Evolutionary conservation across 78 protist genomes (phyloP).

Genomic region (Dictyostelium brefeldianum): DNA sequence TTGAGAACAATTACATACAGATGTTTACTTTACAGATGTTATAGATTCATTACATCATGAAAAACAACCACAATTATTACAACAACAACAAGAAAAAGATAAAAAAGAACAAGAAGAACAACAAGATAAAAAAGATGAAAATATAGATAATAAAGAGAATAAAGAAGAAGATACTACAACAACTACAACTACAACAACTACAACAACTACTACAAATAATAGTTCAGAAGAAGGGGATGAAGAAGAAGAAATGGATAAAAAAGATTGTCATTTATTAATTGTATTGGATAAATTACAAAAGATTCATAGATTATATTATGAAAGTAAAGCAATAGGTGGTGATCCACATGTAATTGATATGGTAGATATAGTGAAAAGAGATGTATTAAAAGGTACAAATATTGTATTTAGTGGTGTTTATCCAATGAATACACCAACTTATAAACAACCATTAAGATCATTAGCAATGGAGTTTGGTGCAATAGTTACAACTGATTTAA

Average conservation of each 20-base stretch:
- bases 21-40: constrained; percentile 29
- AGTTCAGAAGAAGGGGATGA: not conserved
- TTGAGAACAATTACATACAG: not conserved
- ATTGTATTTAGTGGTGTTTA: constrained; percentile 64
- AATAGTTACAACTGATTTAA: constrained; percentile 25
- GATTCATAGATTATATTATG: constrained; percentile 38
- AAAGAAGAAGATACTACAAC: not conserved
- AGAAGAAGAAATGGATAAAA: not conserved
- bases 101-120: constrained; percentile 18
- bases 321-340: constrained; percentile 1
- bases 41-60: constrained; percentile 28
- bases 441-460: constrained; percentile 45
- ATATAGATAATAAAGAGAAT: not conserved
- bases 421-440: constrained; percentile 28
- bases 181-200: not conserved
- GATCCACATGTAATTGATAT: constrained; percentile 38
- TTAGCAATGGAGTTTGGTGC: constrained; percentile 52
- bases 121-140: not conserved
- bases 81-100: constrained; percentile 28
- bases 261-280: constrained; percentile 35
- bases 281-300: constrained; percentile 7
- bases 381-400: constrained; percentile 26
- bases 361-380: constrained; percentile 21
- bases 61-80: constrained; percentile 25
- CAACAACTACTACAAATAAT: not conserved